Percentiles rank a stretch among this genome's conserved stretches.
These are phyloP conservation scores for Coniochaeta sp. DNA, from an alignment of 2,329 filamentous ascomycete genomes.

Conservation along the genomic window DNA sequence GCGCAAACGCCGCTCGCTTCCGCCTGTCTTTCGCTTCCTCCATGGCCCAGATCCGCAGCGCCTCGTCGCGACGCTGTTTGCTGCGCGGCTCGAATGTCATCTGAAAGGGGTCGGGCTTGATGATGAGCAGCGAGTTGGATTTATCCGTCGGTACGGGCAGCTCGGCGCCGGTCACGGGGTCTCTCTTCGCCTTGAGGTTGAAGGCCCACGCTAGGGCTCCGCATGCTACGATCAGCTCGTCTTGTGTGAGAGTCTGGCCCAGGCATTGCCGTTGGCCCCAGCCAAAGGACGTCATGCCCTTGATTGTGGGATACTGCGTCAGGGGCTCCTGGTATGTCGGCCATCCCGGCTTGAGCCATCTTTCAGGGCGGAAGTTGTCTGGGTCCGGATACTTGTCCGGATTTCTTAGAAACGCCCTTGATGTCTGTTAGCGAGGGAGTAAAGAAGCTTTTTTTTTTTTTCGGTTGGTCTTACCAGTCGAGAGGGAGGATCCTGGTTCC, in stretches of 20 bases:
- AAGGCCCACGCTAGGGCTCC: constrained; percentile 38
- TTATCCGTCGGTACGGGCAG: constrained; percentile 38
- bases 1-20: constrained; percentile 19
- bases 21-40: constrained; percentile 19
- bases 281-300: constrained; percentile 46
- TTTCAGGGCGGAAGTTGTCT: constrained; percentile 42
- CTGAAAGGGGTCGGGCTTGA: constrained; percentile 48
- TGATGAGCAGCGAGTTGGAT: constrained; percentile 48
- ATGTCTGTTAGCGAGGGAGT: constrained; percentile 2
- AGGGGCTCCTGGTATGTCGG: constrained; percentile 46
- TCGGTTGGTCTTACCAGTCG: constrained; percentile 23
- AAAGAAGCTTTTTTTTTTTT: background rate
- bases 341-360: constrained; percentile 42
- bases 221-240: constrained; percentile 42
- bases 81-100: constrained; percentile 46
- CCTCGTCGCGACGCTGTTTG: constrained; percentile 27
- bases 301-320: constrained; percentile 41
- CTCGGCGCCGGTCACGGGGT: constrained; percentile 29
- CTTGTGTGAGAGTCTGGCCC: constrained; percentile 27
- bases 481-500: constrained; percentile 33
- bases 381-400: constrained; percentile 40
- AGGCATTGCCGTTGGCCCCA: constrained; percentile 40
- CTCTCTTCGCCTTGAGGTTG: constrained; percentile 34
- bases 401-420: constrained; percentile 44
- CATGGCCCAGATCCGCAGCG: constrained; percentile 27